Percentiles rank a stretch among this genome's conserved stretches.
Conservation (phyloP, 2,329 filamentous ascomycete species). For the Didymella lethalis region DNA sequence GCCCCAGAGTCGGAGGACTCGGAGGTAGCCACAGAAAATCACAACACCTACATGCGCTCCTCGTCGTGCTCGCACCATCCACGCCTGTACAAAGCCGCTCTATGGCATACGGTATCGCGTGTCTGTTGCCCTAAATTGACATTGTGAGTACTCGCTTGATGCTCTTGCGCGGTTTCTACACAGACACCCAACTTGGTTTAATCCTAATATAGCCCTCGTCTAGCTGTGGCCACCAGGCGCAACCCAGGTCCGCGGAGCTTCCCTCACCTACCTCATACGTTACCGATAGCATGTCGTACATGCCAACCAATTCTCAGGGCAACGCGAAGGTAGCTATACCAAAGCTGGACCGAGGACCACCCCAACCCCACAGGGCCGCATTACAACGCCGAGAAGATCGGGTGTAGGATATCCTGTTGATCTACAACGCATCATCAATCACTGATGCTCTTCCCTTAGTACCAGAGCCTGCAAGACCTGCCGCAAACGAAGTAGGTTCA, state of each 20-base stretch:
- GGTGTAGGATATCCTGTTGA: constrained; percentile 22
- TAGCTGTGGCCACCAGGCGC: not conserved
- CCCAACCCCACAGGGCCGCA: constrained; percentile 13
- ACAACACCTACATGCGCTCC: not conserved
- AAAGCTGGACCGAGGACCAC: constrained; percentile 20
- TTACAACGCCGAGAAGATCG: constrained; percentile 28
- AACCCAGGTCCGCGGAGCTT: not conserved
- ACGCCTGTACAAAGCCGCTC: not conserved
- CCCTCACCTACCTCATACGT: not conserved
- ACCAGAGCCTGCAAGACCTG: constrained; percentile 36
- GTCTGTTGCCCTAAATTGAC: not conserved
- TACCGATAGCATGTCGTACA: not conserved
- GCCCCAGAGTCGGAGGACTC: not conserved
- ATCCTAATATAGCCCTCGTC: not conserved
- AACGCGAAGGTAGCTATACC: constrained; percentile 28
- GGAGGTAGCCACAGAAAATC: not conserved
- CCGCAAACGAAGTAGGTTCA: constrained; percentile 33
- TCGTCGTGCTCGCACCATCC: not conserved
- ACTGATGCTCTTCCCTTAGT: constrained; percentile 13
- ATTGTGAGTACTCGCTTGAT: not conserved
- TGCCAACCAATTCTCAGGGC: not conserved
- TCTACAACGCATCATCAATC: not conserved
- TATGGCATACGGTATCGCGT: not conserved
- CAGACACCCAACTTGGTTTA: not conserved
- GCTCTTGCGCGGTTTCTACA: not conserved